Base-by-base conservation (phyloP, 805 yeast species). In the Cyberlindnera mycetangii region DNA sequence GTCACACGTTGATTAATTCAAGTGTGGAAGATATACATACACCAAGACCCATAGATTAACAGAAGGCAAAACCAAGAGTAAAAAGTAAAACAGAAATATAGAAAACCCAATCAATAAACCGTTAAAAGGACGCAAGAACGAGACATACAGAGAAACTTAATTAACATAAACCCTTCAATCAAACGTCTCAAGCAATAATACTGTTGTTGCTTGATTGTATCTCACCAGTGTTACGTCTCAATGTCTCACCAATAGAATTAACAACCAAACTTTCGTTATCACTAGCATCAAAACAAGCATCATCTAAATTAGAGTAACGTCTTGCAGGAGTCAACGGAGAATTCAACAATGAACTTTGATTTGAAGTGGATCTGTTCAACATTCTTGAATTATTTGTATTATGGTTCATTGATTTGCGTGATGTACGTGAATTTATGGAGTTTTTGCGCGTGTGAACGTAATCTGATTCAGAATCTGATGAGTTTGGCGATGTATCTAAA, bases 181-280 rank as follows among this genome's bases (percentile, higher is more conserved):
- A 32, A 32, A 17, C 35, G 15, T 20, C 20, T 45, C 43, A 47
- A 32, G 48, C 50, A 39, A 47, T 44, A 25, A 51, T 51, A 27
- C 50, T 47, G 41, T 46, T 50, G 34, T 41, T 34, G 11, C 56
- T 41, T 14, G 55, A 54, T 20, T 48, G 41, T 19, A 62, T 57
- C 39, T 60, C 66, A 18, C 64, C 61, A 14, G 53, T 56, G 30
- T 62, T 57, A 43, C 55, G 63, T 54, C 65, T 59, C 39, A 64
- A 39, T 7, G 61, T 54, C 15, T 61, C 70, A 24, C 69, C 68
- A 36, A 64, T 59, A n/a, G 62, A 59, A 22, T 55, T 54, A 7
- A 62, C 59, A 18, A 66, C 71, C 37, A 60, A 54, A 28, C 50
- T 45, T 18, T 54, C 60, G 31, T 44, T 41, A 34, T 55, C 61